phyloP scores from a whole-genome alignment of 1,284 basidiomycete species.

The Coriolopsis trogii region DNA sequence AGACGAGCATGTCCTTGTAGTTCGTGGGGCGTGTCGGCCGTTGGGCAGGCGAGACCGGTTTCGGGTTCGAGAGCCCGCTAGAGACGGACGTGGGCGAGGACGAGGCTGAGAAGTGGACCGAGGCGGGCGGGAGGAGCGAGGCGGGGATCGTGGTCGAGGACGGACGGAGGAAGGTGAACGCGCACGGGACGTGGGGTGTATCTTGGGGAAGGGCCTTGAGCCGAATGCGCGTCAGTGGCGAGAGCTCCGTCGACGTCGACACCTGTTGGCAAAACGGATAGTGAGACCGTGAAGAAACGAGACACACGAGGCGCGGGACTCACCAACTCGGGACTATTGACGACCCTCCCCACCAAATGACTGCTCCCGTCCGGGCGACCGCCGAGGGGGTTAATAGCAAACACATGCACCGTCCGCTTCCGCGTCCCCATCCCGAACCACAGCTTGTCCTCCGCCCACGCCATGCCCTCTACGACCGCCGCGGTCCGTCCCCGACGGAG shows the following conservation, averaged over 20 bases:
- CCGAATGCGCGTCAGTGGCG: conserved; percentile 61
- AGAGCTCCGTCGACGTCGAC: conserved; percentile 53
- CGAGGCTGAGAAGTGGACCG: conserved; percentile 35
- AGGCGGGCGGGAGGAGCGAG: conserved; percentile 43
- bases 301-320: conserved; percentile 27
- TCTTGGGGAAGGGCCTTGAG: conserved; percentile 39
- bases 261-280: conserved; percentile 39
- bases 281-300: background rate
- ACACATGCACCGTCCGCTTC: conserved; percentile 72
- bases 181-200: conserved; percentile 43
- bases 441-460: conserved; percentile 63
- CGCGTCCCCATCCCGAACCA: conserved; percentile 74
- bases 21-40: conserved; percentile 43
- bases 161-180: conserved; percentile 57
- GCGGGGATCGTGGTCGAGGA: conserved; percentile 39
- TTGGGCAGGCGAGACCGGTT: conserved; percentile 39
- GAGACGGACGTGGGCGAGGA: conserved; percentile 36
- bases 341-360: conserved; percentile 61
- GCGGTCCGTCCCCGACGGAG: conserved; percentile 73
- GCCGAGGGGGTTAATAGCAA: conserved; percentile 76
- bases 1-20: conserved; percentile 66
- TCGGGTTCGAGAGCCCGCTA: conserved; percentile 38
- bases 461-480: conserved; percentile 62
- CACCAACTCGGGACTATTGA: conserved; percentile 57
- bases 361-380: conserved; percentile 67